A percentile compares a stretch with the other conserved stretches of the same genome.
These are phyloP conservation scores for Xanthoconium separans DNA, from an alignment of 1,284 basidiomycete genomes.

Conservation along the genomic window DNA sequence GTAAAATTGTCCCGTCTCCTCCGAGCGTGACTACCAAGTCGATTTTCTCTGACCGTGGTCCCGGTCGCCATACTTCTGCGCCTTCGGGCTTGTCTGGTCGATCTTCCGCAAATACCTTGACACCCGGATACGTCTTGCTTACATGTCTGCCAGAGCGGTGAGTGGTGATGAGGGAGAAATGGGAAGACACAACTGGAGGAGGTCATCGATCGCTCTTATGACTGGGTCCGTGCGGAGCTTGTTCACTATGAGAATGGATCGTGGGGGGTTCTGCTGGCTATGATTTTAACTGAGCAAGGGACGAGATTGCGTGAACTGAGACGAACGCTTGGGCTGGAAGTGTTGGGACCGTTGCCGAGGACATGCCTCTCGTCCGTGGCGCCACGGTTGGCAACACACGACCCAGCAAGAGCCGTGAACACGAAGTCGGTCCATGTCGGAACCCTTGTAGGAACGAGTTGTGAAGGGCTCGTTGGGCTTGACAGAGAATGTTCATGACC, in stretches of 20 bases:
- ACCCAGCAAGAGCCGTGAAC: conserved; percentile 1
- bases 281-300: conserved; percentile 27
- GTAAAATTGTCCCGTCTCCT: conserved; percentile 94
- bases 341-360: conserved; percentile 6
- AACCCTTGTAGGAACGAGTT: conserved; percentile 21
- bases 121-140: conserved; percentile 61
- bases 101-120: conserved; percentile 76
- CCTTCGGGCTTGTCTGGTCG: conserved; percentile 64
- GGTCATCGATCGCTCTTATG: conserved; percentile 68
- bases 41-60: conserved; percentile 55
- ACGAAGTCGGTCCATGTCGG: conserved; percentile 3
- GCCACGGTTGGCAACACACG: background rate
- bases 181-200: conserved; percentile 54
- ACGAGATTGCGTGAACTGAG: conserved; percentile 7
- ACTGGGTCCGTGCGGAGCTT: conserved; percentile 74
- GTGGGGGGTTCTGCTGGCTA: conserved; percentile 32
- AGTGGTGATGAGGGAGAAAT: background rate
- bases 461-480: conserved; percentile 25
- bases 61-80: conserved; percentile 60
- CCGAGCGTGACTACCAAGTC: conserved; percentile 92
- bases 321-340: conserved; percentile 29
- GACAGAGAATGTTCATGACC: conserved; percentile 23
- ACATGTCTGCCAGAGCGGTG: conserved; percentile 51
- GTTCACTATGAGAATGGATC: conserved; percentile 69
- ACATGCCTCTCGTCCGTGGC: conserved; percentile 15